Evolutionary conservation across 345 rosid species (phyloP).

Genomic region (Salix suchowensis): DNA sequence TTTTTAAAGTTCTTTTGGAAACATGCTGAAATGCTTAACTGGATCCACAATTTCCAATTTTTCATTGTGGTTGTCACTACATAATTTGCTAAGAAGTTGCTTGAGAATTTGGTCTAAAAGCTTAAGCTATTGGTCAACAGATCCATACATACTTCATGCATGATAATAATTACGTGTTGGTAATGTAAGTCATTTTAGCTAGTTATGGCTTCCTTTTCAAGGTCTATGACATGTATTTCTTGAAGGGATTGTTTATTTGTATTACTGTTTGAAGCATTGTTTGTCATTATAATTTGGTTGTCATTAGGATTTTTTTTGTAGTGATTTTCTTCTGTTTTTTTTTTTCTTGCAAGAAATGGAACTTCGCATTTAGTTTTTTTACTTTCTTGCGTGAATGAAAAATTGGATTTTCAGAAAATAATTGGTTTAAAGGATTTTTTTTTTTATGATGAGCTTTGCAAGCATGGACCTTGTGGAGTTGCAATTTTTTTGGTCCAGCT

Average conservation of each 20-base stretch:
- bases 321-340: neutral
- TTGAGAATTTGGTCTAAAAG: neutral
- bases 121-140: neutral
- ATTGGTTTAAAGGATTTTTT: neutral
- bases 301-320: neutral
- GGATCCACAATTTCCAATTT: neutral
- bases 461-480: neutral
- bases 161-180: neutral
- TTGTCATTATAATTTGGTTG: neutral
- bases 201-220: neutral
- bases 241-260: neutral
- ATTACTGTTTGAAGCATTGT: neutral
- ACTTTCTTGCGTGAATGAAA: neutral
- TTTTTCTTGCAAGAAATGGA: neutral
- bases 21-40: neutral
- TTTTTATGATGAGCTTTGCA: neutral
- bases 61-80: neutral
- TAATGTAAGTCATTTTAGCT: neutral
- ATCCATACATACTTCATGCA: neutral
- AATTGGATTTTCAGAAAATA: neutral
- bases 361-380: neutral
- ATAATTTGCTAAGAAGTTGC: neutral
- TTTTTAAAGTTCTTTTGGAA: neutral
- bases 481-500: neutral
- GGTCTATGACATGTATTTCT: neutral